Conservation (phyloP, 2,329 filamentous ascomycete species). For the Xylariaceae sp. region DNA sequence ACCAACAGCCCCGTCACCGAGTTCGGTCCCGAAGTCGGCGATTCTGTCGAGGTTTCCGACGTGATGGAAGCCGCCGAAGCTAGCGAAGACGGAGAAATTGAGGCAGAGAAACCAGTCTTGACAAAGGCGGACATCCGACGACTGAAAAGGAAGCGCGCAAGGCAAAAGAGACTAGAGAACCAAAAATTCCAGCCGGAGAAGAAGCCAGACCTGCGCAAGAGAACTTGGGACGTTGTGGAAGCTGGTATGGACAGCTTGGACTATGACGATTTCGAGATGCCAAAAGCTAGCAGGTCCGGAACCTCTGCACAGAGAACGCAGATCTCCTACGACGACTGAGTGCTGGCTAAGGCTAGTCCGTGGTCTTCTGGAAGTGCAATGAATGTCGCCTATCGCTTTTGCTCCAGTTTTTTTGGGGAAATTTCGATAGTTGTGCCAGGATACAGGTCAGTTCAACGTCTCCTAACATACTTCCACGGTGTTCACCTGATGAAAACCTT, state of each 20-base stretch:
- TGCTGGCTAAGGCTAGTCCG: background rate
- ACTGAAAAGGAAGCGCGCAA: conserved; percentile 35
- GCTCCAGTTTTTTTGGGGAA: background rate
- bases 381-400: no score
- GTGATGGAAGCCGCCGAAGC: conserved; percentile 20
- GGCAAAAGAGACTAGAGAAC: conserved; percentile 35
- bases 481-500: conserved; percentile 70
- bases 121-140: conserved; percentile 24
- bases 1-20: conserved; percentile 1
- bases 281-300: conserved; percentile 17
- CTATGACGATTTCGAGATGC: conserved; percentile 45
- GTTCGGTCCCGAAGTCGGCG: conserved; percentile 1
- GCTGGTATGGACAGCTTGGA: conserved; percentile 54
- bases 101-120: conserved; percentile 25
- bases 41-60: conserved; percentile 1
- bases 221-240: conserved; percentile 63
- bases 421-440: background rate
- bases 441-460: conserved; percentile 22
- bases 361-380: background rate
- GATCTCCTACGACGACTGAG: conserved; percentile 44
- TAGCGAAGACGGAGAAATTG: conserved; percentile 32
- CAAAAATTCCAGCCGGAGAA: conserved; percentile 37
- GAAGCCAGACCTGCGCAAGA: conserved; percentile 59
- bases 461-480: conserved; percentile 2
- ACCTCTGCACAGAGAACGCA: conserved; percentile 37